These are phyloP conservation scores for Stereocaulon alpinum DNA, from an alignment of 495 filamentous ascomycete genomes.

Conservation along the genomic window DNA sequence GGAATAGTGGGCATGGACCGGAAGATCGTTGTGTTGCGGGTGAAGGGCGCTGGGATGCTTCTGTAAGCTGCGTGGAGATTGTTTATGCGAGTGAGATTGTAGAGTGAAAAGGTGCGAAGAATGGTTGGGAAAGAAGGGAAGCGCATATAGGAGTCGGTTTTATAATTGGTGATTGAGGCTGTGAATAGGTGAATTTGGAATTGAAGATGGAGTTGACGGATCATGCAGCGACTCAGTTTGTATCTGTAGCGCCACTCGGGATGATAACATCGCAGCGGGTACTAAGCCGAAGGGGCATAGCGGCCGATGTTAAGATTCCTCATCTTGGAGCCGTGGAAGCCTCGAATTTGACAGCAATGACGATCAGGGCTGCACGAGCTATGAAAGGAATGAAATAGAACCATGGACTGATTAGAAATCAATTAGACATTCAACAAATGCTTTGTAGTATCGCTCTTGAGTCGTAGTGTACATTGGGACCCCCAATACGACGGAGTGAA, in stretches of 20 bases:
- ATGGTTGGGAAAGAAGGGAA: conserved; percentile 38
- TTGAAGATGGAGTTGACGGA: conserved; percentile 1
- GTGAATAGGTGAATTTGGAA: not conserved
- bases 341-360: not conserved
- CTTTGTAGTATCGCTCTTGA: not conserved
- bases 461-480: conserved; percentile 7
- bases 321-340: not conserved
- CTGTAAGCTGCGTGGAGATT: conserved; percentile 22
- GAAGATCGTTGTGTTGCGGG: conserved; percentile 26
- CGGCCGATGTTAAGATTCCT: not conserved
- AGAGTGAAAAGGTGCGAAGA: conserved; percentile 41
- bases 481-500: not conserved
- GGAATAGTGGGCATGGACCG: conserved; percentile 62
- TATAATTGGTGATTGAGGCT: not conserved
- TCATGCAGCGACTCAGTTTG: not conserved
- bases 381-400: not conserved
- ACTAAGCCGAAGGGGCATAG: not conserved
- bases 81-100: conserved; percentile 25
- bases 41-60: conserved; percentile 29
- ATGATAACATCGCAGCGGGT: conserved; percentile 1
- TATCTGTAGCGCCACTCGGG: not conserved
- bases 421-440: not conserved
- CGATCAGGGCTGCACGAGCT: not conserved
- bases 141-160: conserved; percentile 39
- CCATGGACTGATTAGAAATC: not conserved